Evolutionary conservation across 345 rosid species (phyloP), one percentile per base, ranked within the genome.

Genomic region (Zanthoxylum bungeanum): DNA sequence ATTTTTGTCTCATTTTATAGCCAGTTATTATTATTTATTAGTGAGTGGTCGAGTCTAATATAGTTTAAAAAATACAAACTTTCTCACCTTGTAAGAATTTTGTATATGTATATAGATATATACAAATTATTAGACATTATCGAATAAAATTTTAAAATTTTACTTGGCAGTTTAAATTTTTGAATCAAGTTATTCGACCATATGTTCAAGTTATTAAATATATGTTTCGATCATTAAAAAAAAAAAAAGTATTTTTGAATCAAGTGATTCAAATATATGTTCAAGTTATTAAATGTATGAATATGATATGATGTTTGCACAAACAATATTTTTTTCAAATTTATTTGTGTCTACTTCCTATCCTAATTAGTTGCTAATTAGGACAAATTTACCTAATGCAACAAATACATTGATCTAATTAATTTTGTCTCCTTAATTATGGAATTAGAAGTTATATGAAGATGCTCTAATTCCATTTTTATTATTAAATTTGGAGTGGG

Each of bases 301-400:
- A 16, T 49, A 16, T 6, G 24, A 19, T 49, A 5, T 49, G 4
- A 5, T 49, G 4, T 44, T 50, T n/a, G 19, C 53, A 5, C 17
- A 14, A 14, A 11, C 19, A 44, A n/a, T n/a, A 6, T n/a, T 19
- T 19, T 39, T 72, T 72, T 62, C 3, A 28, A 34, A 9, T 64
- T 55, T 52, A 24, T 42, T 27, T 40, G 2, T 49, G 16, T n/a
- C 67, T n/a, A 5, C 24, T 65, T 66, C 24, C 57, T 33, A n/a
- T 19, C 64, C 21, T 70, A n/a, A n/a, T 46, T 7, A 50, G 47
- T 12, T 42, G 55, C 28, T 3, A n/a, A n/a, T n/a, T n/a, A 31
- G 47, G 67, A 71, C 76, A 75, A 55, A 61, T 71, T 53, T 55
- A 53, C 73, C 76, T 72, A 68, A 73, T 68, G 49, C 70, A 58